Conservation (phyloP, 345 rosid species). For the Populus davidiana region DNA sequence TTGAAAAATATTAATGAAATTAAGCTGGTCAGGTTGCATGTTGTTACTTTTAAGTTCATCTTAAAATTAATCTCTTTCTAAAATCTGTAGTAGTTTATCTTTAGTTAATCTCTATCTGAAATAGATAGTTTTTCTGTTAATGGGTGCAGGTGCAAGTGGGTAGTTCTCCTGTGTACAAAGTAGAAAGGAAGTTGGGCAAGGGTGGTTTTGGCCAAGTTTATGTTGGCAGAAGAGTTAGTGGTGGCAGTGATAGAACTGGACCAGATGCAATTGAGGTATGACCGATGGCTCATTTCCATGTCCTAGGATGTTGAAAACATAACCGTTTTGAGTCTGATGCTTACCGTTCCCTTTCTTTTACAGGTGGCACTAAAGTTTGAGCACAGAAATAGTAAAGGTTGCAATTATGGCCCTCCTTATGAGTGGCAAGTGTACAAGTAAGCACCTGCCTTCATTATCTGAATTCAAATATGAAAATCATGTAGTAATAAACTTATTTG, state of each 20-base stretch:
- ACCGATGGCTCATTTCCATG: not conserved
- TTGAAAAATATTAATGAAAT: not conserved
- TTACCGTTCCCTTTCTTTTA: not conserved
- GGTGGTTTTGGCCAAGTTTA: conserved; percentile 38
- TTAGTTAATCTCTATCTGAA: not conserved
- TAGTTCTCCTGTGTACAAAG: conserved; percentile 28
- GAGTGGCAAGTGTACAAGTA: conserved; percentile 38
- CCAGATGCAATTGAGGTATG: conserved; percentile 33
- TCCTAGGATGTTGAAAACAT: not conserved
- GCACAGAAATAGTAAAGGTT: conserved; percentile 36
- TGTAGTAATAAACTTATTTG: not conserved
- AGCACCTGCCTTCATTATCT: not conserved
- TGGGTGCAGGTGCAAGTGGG: conserved; percentile 31
- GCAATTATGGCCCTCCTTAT: conserved; percentile 37
- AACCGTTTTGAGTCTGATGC: not conserved
- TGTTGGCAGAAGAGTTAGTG: conserved; percentile 30
- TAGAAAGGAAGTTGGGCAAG: conserved; percentile 35
- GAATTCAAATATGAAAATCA: not conserved
- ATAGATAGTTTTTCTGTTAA: not conserved
- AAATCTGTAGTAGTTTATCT: not conserved
- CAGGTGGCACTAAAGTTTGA: conserved; percentile 35
- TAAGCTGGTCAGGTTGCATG: not conserved
- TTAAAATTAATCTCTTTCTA: not conserved
- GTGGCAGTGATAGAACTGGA: conserved; percentile 29
- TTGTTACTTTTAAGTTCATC: not conserved